These are phyloP conservation scores for Camelina hispida DNA, from an alignment of 345 rosid genomes.

Conservation along the genomic window DNA sequence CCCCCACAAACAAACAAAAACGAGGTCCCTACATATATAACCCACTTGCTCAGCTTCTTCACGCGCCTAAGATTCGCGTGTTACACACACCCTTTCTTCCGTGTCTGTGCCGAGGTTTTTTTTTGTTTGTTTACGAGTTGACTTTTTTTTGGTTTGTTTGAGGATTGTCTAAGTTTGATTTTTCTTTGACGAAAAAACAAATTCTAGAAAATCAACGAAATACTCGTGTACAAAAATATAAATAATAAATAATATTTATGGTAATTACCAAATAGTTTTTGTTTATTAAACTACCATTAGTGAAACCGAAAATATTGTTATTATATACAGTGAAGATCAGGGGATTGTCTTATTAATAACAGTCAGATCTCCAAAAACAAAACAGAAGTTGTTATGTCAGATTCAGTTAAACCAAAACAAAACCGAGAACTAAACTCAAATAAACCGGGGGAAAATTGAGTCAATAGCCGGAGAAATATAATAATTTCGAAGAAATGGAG, in stretches of 20 bases:
- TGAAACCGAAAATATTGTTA: background rate
- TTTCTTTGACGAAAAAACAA: conserved; percentile 26
- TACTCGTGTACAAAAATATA: background rate
- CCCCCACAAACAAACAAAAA: conserved; percentile 14
- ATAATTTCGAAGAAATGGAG: background rate
- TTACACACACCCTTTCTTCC: conserved; percentile 13
- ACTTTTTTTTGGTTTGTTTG: background rate
- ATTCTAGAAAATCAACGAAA: conserved; percentile 26
- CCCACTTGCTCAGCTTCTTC: conserved; percentile 29
- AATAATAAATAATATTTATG: too few relatives aligned
- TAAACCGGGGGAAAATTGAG: background rate
- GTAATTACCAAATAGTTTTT: too few relatives aligned
- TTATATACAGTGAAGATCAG: background rate
- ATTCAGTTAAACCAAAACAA: conserved; percentile 2
- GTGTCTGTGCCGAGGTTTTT: conserved; percentile 38
- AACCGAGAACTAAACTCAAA: background rate
- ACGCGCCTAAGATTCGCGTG: conserved; percentile 14
- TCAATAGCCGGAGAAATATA: background rate
- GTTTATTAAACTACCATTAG: background rate
- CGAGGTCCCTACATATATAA: background rate
- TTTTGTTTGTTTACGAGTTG: conserved; percentile 24
- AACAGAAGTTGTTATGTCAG: background rate
- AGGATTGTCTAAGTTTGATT: conserved; percentile 26
- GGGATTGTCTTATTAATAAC: background rate
- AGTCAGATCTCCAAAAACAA: conserved; percentile 5